Evolutionary conservation across 208 protist species (phyloP), one percentile per base, ranked within the genome.

Genomic region (Wallacemonas sp.): DNA sequence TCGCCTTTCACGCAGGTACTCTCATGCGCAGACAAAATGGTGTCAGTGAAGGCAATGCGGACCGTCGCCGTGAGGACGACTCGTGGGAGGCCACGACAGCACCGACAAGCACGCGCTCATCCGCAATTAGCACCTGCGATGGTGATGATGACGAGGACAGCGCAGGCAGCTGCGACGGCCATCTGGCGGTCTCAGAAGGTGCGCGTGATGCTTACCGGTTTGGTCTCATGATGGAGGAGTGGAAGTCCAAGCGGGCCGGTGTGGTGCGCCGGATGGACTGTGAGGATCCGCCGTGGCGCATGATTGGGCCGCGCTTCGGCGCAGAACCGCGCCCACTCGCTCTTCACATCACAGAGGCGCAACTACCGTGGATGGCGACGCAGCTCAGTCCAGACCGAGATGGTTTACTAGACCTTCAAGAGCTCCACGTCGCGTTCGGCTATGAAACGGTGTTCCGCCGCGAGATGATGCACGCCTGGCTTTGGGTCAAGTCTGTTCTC

Each of bases 261-360:
- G 63, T 74, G 8, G 63, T 70, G 67, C 39, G 27, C 2, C 63
- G 73, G 14, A 74, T 74, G 62, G 45, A 74, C 41, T n/a, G 4
- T 1, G 27, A 58, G 6, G 66, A 84, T 41, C 64, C 66, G 30
- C 62, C 64, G 49, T 72, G 72, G 72, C 42, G 38, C 26, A 70
- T 77, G 55, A 19, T 69, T 11, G 63, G 55, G 14, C 36, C 38
- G 54, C 45, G 49, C 19, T 19, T 14, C 28, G 68, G 67, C 14
- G 49, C 45, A 30, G 64, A 53, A 47, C 53, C 55, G 8, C 74
- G 71, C 1, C 56, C 80, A 5, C 47, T 83, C 2, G 78, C 82
- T 0, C 63, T 88, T 2, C 78, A 88, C 70, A 5, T 88, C 21
- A 88, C 82, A 1, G 82, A 88, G 41, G 53, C 60, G 45, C 78